Base-by-base conservation (phyloP, 768 basidiomycete species). In the Amanita muscaria region DNA sequence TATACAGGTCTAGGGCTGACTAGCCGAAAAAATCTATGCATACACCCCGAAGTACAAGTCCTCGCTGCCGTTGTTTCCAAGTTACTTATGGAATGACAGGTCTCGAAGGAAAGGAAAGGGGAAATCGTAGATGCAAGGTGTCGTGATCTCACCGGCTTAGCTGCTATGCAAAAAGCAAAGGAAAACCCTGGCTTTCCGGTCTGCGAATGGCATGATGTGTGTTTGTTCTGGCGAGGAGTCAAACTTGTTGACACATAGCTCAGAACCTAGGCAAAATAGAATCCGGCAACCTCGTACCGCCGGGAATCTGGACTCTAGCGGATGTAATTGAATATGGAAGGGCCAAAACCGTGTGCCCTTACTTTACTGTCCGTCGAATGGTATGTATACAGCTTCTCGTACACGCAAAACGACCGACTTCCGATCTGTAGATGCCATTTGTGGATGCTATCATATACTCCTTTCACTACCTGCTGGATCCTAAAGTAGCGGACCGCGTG, bases 401-500 rank as follows among this genome's bases (percentile, higher is more conserved):
- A 33, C 5, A 29, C 46, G 14, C 8, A 14, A 44, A 29, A 34
- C 21, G 15, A 18, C 36, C 39, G 18, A 12, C 36, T 51, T 21
- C 45, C 53, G 42, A 49, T 50, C 25, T 24, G 37, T 43, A 98
- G 94, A 85, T 99, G 79, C 84, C 90, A 0, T 94, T 93, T 62
- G 88, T 88, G 29, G 89, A 96, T 59, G 74, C 98, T 54, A 80
- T 99, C 63, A 98, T 99, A 63, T 99, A 97, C 60, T 99, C 96
- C 15, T 99, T 98, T 64, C 96, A 99, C 62, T 99, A 99, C 61
- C 72, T 99, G 23, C 77, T 99, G 23, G 96, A 99, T 65, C 96
- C 96, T 2, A 99, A 99, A 64, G 93, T 99, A 32, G 96, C 96
- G 0, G 96, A 98, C 54, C 93, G 98, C 66, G 96, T 99, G 11